Evolutionary conservation across 1,139 yeast species (phyloP), one percentile per base, ranked within the genome.

Genomic region (Yamadazyma mexicana): DNA sequence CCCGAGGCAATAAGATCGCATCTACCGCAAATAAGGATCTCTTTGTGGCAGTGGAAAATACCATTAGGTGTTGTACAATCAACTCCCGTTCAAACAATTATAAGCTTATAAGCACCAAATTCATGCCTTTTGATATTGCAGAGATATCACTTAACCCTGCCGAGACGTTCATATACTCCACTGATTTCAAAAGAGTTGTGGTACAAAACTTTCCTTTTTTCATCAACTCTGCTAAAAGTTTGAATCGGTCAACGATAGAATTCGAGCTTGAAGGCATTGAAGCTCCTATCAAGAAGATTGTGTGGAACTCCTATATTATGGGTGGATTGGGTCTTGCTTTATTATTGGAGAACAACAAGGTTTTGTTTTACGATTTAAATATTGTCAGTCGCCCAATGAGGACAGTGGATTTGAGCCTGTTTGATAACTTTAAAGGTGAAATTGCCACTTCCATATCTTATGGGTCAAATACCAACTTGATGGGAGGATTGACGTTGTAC

Each of bases 401-500:
- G 20, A 16, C 38, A 1, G 36, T 69, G 12, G 50, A 59, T 32
- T 51, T 66, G 35, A 45, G 42, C 6, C 30, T 40, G 0, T 39
- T 34, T 14, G 40, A 41, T 1, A 42, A 39, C 15, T 56, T 61
- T 20, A 35, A 44, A 3, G 46, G 46, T n/a, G 48, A 50, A 10
- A 33, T 24, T 0, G 63, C 61, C 2, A 49, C 54, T 1, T 65
- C 73, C 3, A 64, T 71, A 5, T 38, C 64, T 0, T 69, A 67
- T 51, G 77, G 74, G 1, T 64, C 73, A 0, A 32, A 44, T 1
- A 34, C 40, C 2, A 54, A 54, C 39, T 50, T 70, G 26, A 41
- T 57, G 5, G 75, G 75, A 1, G 49, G 62, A 1, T 54, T 70
- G 40, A 60, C 74, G 0, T 58, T 71, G 35, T 71, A 70, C 45